phyloP scores from a whole-genome alignment of 768 basidiomycete genomes.

The Lactarius vividus region DNA sequence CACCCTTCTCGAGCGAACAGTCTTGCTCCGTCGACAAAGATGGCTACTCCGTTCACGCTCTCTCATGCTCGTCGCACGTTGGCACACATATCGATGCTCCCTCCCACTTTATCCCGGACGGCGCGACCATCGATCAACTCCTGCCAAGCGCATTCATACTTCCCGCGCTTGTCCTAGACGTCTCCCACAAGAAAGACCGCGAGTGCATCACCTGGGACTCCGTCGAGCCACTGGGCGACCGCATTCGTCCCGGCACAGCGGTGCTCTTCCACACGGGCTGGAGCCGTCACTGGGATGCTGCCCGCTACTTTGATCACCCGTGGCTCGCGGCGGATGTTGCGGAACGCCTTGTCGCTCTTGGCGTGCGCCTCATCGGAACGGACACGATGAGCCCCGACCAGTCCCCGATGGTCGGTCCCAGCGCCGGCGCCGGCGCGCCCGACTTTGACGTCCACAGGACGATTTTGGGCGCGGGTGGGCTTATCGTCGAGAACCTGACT shows the following conservation, averaged over 20 bases:
- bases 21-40: conserved; percentile 25
- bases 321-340: conserved; percentile 32
- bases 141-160: conserved; percentile 30
- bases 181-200: conserved; percentile 27
- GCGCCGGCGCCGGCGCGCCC: neutral
- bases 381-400: conserved; percentile 34
- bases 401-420: conserved; percentile 21
- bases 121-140: conserved; percentile 31
- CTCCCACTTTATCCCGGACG: conserved; percentile 31
- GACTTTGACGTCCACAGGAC: conserved; percentile 30
- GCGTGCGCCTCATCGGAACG: conserved; percentile 30
- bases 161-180: conserved; percentile 32
- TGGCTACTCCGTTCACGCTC: conserved; percentile 30
- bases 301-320: conserved; percentile 32
- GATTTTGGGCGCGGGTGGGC: conserved; percentile 28
- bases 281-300: conserved; percentile 29
- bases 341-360: conserved; percentile 28
- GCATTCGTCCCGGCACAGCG: conserved; percentile 26
- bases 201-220: conserved; percentile 30
- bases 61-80: conserved; percentile 32
- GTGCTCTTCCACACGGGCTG: conserved; percentile 33
- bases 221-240: conserved; percentile 25
- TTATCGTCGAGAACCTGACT: conserved; percentile 34
- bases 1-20: conserved; percentile 28
- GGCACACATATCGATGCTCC: conserved; percentile 36